Evolutionary conservation across 192 early-diverging fungal species (phyloP), one percentile per base, ranked within the genome.

Genomic region (Mortierella alpina): DNA sequence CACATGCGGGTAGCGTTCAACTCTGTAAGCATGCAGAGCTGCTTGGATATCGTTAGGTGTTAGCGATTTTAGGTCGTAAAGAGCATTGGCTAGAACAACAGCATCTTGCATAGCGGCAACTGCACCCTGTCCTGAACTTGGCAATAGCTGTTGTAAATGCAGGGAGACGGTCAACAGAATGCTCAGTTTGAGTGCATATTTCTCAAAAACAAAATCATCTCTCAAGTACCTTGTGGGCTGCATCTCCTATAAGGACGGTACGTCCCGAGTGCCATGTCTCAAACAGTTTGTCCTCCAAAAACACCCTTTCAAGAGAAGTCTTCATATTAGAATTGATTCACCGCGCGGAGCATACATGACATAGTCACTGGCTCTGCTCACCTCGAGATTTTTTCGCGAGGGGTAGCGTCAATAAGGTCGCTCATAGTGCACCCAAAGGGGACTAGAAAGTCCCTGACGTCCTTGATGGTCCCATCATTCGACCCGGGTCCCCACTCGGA

Each of bases 401-500:
- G 61, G 7, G 70, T 63, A 12, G 45, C 42, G 17, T 72, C 62
- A 15, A 72, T 56, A 0, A 72, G 18, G 15, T 63, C 45, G 7
- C 61, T 53, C 44, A 72, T 13, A 0, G 61, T 55, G 3, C 31
- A 31, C 10, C 70, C 70, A 17, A 20, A 47, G 12, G 70, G 70
- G 18, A 20, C 48, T 9, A n/a, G 22, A 40, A 63, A 72, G 18
- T 63, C 44, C 3, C 22, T 15, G n/a, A 72, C 47, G 2, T 40
- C 51, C 22, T 55, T 55, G 49, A 71, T 61, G 41, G 40, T 31
- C 22, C 48, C 6, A 13, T 71, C 59, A 8, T 22, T 62, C 10
- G 59, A 31, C 41, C 62, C 59, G 47, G 69, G 51, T 9, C 49
- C 51, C 69, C 69, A 71, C 39, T 71, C 69, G 9, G 69, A 44